Base-by-base conservation (phyloP, 257 asterid species). In the Euphrasia confusa region DNA sequence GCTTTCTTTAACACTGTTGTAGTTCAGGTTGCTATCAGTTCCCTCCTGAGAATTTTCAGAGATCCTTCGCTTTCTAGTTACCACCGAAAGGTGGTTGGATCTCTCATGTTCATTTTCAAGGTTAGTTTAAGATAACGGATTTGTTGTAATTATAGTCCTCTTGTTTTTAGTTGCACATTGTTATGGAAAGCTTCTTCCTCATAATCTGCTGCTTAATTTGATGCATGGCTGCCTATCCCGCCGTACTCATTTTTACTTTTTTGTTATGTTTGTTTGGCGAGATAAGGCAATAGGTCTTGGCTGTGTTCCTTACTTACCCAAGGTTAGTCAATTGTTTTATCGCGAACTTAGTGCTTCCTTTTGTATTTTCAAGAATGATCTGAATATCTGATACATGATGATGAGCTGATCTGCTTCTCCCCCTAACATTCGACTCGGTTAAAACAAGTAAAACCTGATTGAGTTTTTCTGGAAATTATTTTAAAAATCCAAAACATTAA, bases 91-190 rank as follows among this genome's bases (percentile, higher is more conserved):
- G 99, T 93, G 74, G 96, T 93, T 28, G 96, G 95, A 79, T 89
- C 97, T 77, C 99, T 93, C 58, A 87, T 93, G 81, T 89, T 93
- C 81, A 89, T 93, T 77, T 89, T 89, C 86, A 93, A 93, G 97
- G 99, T 93, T 65, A 71, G 85, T 68, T 57, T 47, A 18, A 26
- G 63, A 58, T 48, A n/a, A 9, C 24, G 53, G 58, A 57, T 15
- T n/a, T 14, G 53, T 53, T 33, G 28, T 76, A 40, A 33, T 52
- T 33, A 13, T 70, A 10, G 9, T 24, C 32, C 60, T 11, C 3
- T 67, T 56, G 58, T 55, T 64, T 65, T 24, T 33, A 17, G 40
- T 24, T 18, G 62, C 27, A 24, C 58, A 4, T 48, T 40, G 50
- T 58, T 35, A 28, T 47, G 10, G 32, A 49, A 21, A 9, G 30